These are phyloP conservation scores for Tylopilus subfusipes DNA, from an alignment of 768 basidiomycete genomes.

Conservation along the genomic window DNA sequence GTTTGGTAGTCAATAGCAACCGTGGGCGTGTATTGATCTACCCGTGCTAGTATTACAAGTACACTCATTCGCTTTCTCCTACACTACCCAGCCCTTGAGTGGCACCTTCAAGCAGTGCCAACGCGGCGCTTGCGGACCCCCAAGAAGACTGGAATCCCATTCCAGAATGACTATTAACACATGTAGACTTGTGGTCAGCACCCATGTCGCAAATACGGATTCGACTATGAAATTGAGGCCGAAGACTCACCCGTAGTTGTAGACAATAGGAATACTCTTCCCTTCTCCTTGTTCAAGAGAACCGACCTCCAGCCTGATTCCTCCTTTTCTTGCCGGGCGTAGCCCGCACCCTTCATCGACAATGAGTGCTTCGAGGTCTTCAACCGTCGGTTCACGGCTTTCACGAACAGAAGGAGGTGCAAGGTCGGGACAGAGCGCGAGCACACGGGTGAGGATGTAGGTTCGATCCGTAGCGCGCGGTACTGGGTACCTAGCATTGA, in stretches of 20 bases:
- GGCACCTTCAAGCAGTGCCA: constrained; percentile 45
- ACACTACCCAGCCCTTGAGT: constrained; percentile 18
- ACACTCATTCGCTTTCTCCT: neutral
- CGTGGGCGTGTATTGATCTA: neutral
- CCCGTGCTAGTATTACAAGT: neutral
- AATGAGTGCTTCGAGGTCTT: constrained; percentile 47
- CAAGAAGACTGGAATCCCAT: constrained; percentile 63
- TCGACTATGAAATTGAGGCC: neutral
- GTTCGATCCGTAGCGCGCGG: constrained; percentile 60
- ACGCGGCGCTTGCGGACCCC: constrained; percentile 54
- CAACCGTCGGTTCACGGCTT: constrained; percentile 42
- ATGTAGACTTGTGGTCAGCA: neutral
- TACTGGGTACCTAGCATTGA: constrained; percentile 50
- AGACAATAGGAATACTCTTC: constrained; percentile 45
- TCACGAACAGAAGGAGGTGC: constrained; percentile 52
- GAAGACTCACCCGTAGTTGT: constrained; percentile 60
- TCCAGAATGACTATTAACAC: constrained; percentile 63
- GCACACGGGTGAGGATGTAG: constrained; percentile 51
- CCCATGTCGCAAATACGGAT: neutral
- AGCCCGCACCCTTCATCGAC: constrained; percentile 59
- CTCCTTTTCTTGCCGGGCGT: constrained; percentile 65
- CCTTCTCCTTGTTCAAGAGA: constrained; percentile 33
- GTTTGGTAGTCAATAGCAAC: neutral
- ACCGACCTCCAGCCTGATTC: constrained; percentile 55
- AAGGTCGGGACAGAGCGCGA: constrained; percentile 54